Evolutionary conservation across 306 rosid genomes (phyloP).

Genomic region (Cicer arietinum): DNA sequence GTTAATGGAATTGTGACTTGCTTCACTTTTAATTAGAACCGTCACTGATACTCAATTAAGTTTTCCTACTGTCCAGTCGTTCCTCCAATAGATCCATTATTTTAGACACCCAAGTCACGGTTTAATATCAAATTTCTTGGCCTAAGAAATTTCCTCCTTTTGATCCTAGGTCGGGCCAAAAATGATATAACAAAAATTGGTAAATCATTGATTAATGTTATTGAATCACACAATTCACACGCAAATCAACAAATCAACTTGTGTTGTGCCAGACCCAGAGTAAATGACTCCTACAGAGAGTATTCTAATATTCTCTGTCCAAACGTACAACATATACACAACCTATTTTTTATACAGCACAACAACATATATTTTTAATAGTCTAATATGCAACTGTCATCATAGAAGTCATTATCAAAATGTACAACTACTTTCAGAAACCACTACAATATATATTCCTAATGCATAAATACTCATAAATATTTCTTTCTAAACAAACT

Average conservation of each 20-base stretch:
- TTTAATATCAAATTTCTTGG: too few relatives aligned
- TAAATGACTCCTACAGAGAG: neutral
- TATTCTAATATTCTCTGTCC: neutral
- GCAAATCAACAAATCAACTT: neutral
- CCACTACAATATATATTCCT: neutral
- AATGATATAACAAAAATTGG: neutral
- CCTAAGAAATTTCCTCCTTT: too few relatives aligned
- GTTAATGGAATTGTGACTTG: too few relatives aligned
- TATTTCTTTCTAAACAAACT: neutral
- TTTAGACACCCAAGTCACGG: too few relatives aligned
- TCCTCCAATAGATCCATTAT: too few relatives aligned
- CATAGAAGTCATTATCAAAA: conserved; percentile 1
- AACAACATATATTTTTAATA: neutral
- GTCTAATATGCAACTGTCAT: neutral
- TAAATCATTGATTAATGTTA: neutral
- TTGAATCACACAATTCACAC: neutral
- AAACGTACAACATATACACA: neutral
- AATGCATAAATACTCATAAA: neutral
- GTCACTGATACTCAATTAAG: too few relatives aligned
- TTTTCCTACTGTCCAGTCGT: too few relatives aligned
- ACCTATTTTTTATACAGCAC: neutral
- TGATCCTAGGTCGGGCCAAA: too few relatives aligned
- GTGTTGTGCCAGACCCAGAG: neutral
- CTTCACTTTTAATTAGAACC: too few relatives aligned
- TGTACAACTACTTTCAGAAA: neutral